These are phyloP conservation scores for Akanthomyces dipterigenus DNA, from an alignment of 2,329 filamentous ascomycete genomes.

Conservation along the genomic window DNA sequence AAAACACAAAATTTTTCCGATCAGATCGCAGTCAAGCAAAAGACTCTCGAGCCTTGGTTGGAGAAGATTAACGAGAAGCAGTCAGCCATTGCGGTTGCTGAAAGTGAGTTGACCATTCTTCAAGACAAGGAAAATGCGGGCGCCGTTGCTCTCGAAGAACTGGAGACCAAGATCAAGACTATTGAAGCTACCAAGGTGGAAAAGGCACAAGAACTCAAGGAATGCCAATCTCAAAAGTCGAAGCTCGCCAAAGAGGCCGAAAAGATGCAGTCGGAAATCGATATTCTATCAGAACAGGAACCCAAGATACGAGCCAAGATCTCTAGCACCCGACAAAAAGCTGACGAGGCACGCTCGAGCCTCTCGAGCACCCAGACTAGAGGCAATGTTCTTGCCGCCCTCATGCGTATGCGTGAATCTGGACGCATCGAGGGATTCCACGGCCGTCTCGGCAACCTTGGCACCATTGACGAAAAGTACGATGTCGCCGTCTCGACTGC, in stretches of 20 bases:
- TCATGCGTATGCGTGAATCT: slow-evolving; percentile 93
- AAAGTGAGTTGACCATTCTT: slow-evolving; percentile 89
- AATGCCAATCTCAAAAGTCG: slow-evolving; percentile 65
- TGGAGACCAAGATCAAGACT: slow-evolving; percentile 67
- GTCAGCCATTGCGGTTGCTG: slow-evolving; percentile 86
- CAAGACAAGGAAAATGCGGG: slow-evolving; percentile 84
- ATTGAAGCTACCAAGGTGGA: slow-evolving; percentile 64
- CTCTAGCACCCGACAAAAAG: slow-evolving; percentile 86
- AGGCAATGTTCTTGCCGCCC: slow-evolving; percentile 80
- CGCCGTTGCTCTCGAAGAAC: slow-evolving; percentile 74
- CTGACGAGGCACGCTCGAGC: slow-evolving; percentile 88
- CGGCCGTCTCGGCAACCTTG: slow-evolving; percentile 87
- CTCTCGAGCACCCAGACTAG: slow-evolving; percentile 86
- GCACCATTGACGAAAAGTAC: slow-evolving; percentile 87
- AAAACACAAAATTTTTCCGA: slow-evolving; percentile 95
- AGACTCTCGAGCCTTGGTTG: slow-evolving; percentile 90
- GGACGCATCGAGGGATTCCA: slow-evolving; percentile 97
- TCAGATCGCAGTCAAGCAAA: slow-evolving; percentile 86
- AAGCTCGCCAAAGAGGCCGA: slow-evolving; percentile 68
- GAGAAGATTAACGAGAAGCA: slow-evolving; percentile 96
- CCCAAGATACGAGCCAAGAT: slow-evolving; percentile 77
- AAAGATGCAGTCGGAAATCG: slow-evolving; percentile 64
- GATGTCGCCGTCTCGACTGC: slow-evolving; percentile 98
- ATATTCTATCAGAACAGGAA: slow-evolving; percentile 68
- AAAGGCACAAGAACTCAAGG: slow-evolving; percentile 69